A percentile compares a stretch with the other conserved stretches of the same genome.
Evolutionary conservation across 495 filamentous ascomycete species (phyloP).

Genomic region (Beverwykella pulmonaria): DNA sequence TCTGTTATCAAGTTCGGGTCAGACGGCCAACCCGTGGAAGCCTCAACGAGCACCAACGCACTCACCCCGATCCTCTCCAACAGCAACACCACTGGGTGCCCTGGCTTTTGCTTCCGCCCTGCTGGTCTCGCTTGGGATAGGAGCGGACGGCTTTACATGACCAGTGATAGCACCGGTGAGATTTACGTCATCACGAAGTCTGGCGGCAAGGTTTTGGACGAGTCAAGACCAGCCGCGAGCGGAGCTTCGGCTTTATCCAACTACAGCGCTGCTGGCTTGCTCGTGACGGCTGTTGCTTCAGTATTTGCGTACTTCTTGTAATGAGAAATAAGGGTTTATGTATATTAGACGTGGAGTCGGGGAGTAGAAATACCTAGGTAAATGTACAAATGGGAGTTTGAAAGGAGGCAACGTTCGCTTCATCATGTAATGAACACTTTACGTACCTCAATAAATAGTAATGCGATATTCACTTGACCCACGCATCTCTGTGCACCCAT

Average conservation of each 20-base stretch:
- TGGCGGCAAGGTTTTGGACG: conserved; percentile 31
- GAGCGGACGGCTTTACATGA: conserved; percentile 51
- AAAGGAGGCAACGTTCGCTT: background rate
- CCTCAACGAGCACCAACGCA: conserved; percentile 47
- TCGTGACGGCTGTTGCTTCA: conserved; percentile 2
- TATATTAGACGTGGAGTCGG: background rate
- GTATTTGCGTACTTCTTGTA: conserved; percentile 15
- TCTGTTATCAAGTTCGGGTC: conserved; percentile 49
- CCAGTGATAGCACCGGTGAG: conserved; percentile 44
- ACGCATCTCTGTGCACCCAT: no score
- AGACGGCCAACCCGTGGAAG: conserved; percentile 48
- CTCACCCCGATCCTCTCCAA: conserved; percentile 52
- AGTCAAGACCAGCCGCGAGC: background rate
- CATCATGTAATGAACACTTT: no score
- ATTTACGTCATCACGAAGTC: conserved; percentile 51
- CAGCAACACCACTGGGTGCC: conserved; percentile 41
- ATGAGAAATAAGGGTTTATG: background rate
- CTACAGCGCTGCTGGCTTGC: background rate
- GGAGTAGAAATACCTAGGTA: background rate
- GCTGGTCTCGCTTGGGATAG: conserved; percentile 53
- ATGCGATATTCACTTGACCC: no score
- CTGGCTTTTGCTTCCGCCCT: conserved; percentile 52
- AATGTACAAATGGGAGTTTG: background rate
- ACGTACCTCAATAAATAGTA: no score
- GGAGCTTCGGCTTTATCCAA: background rate